These are phyloP conservation scores for Starmerella stigmatis DNA, from an alignment of 805 yeast species.

Conservation along the genomic window DNA sequence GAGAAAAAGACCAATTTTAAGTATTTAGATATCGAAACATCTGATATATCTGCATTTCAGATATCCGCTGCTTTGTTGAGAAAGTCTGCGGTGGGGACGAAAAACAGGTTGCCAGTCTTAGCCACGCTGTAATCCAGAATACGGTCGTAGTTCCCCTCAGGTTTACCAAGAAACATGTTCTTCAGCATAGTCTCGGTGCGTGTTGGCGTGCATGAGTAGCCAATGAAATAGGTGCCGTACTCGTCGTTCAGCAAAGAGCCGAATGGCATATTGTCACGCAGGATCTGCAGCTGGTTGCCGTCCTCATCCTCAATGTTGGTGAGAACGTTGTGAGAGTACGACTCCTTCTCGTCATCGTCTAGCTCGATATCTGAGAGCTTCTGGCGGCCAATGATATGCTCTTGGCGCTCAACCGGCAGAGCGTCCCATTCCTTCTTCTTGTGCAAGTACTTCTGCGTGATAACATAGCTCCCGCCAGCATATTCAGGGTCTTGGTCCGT, in stretches of 20 bases:
- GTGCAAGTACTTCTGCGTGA: slow-evolving; percentile 25
- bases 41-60: too few species aligned
- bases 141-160: slow-evolving; percentile 24
- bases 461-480: slow-evolving; percentile 24
- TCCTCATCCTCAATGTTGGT: slow-evolving; percentile 58
- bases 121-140: slow-evolving; percentile 22
- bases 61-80: slow-evolving; percentile 10
- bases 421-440: slow-evolving; percentile 21
- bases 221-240: slow-evolving; percentile 25
- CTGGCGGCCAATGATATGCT: slow-evolving; percentile 23
- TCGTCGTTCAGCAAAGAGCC: slow-evolving; percentile 21
- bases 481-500: slow-evolving; percentile 12
- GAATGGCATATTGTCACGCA: slow-evolving; percentile 26
- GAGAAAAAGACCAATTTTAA: too few species aligned
- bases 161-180: slow-evolving; percentile 24
- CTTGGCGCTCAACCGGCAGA: slow-evolving; percentile 21
- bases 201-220: slow-evolving; percentile 17
- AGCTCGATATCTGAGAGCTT: slow-evolving; percentile 22
- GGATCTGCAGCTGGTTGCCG: slow-evolving; percentile 27
- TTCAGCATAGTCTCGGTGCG: slow-evolving; percentile 22
- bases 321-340: slow-evolving; percentile 34
- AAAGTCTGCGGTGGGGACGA: slow-evolving; percentile 18
- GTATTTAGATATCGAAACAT: background rate
- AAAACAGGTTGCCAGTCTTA: slow-evolving; percentile 19
- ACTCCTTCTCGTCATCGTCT: slow-evolving; percentile 19